Conservation (phyloP, 2,329 filamentous ascomycete species). For the Trichoderma brevicompactum region DNA sequence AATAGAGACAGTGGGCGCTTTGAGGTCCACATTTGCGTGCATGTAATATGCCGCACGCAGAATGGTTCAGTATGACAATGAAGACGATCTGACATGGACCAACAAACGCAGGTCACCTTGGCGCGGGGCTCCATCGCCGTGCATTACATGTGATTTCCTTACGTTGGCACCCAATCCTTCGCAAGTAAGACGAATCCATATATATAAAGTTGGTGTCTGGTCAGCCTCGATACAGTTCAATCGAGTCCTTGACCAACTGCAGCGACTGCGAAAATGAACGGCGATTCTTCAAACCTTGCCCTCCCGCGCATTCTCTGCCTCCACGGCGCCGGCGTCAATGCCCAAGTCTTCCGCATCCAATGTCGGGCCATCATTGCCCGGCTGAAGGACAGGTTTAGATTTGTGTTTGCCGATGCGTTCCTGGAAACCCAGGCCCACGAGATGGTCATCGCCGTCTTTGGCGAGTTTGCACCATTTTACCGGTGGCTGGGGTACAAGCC, state of each 20-base stretch:
- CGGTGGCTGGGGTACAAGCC: conserved; percentile 66
- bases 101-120: neutral
- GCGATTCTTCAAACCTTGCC: conserved; percentile 31
- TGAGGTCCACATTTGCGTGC: neutral
- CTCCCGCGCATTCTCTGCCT: conserved; percentile 76
- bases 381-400: conserved; percentile 64
- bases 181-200: neutral
- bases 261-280: neutral
- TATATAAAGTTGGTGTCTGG: neutral
- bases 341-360: conserved; percentile 69
- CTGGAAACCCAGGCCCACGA: conserved; percentile 65
- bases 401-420: conserved; percentile 74
- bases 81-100: conserved; percentile 8
- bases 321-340: conserved; percentile 78
- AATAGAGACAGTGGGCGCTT: too few relatives aligned
- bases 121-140: conserved; percentile 17
- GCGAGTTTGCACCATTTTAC: conserved; percentile 67
- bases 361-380: conserved; percentile 57
- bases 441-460: conserved; percentile 67
- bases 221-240: neutral
- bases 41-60: conserved; percentile 1
- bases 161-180: neutral
- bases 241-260: neutral
- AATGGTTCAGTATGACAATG: neutral
- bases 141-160: conserved; percentile 6